Evolutionary conservation across 306 rosid genomes (phyloP).

Genomic region (Pyrus pyrifolia): DNA sequence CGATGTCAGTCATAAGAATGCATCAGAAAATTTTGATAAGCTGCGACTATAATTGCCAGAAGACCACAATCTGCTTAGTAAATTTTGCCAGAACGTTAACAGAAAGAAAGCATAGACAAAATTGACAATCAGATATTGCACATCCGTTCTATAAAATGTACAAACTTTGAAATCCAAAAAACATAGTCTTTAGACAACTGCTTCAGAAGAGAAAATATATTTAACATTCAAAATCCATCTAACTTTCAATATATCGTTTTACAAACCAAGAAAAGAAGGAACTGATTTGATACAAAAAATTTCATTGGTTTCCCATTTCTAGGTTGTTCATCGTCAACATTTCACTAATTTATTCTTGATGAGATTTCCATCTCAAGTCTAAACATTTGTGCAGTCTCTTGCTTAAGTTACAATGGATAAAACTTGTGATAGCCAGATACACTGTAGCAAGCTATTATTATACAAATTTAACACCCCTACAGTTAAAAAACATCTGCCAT

Average conservation of each 20-base stretch:
- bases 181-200: not conserved
- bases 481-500: no score
- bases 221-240: not conserved
- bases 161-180: no score
- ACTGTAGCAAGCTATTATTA: not conserved
- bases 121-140: no score
- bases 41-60: not conserved
- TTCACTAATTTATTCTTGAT: no score
- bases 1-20: slow-evolving; percentile 3
- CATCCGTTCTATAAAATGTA: no score
- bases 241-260: not conserved
- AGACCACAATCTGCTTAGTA: not conserved
- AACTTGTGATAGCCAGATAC: not conserved
- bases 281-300: no score
- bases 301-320: no score
- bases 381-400: not conserved
- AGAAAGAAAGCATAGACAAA: not conserved
- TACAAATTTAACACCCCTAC: not conserved
- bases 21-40: not conserved
- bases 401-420: not conserved
- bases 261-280: no score
- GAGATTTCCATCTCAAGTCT: not conserved
- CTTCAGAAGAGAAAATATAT: not conserved
- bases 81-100: not conserved
- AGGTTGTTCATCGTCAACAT: no score